A percentile compares a stretch with the other conserved stretches of the same genome.
These are phyloP conservation scores for Anastatica hierochuntica DNA, from an alignment of 345 rosid species.

Conservation along the genomic window DNA sequence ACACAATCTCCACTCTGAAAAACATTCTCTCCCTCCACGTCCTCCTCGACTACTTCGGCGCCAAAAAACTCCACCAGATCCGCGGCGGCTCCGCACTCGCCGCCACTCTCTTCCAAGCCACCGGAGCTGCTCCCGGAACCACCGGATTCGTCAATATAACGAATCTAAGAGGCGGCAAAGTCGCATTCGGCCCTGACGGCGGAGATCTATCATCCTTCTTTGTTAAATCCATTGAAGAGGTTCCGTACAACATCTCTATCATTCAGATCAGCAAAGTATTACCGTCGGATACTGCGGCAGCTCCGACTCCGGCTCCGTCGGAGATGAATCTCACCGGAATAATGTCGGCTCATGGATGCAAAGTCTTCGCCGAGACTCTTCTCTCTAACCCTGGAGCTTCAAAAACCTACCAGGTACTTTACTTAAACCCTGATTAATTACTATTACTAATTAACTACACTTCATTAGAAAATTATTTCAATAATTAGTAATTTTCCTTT, in stretches of 20 bases:
- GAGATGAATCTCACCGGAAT: slow-evolving; percentile 56
- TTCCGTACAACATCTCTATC: slow-evolving; percentile 81
- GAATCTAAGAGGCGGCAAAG: slow-evolving; percentile 74
- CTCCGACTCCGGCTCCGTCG: slow-evolving; percentile 76
- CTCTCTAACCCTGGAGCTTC: slow-evolving; percentile 47
- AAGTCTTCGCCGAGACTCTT: slow-evolving; percentile 72
- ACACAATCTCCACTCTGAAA: slow-evolving; percentile 56
- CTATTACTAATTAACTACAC: not conserved
- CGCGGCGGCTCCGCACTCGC: slow-evolving; percentile 73
- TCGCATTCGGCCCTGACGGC: slow-evolving; percentile 60
- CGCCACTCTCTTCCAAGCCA: slow-evolving; percentile 87
- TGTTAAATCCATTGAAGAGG: slow-evolving; percentile 68
- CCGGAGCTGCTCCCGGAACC: slow-evolving; percentile 75
- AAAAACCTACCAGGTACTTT: slow-evolving; percentile 51
- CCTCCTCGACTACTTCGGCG: slow-evolving; percentile 85
- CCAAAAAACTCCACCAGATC: slow-evolving; percentile 92
- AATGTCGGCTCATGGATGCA: slow-evolving; percentile 91
- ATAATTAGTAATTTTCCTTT: not conserved
- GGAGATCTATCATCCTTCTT: slow-evolving; percentile 42
- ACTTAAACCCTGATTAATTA: slow-evolving; percentile 6
- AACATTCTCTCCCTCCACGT: slow-evolving; percentile 87
- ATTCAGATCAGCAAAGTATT: slow-evolving; percentile 74
- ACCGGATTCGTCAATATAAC: slow-evolving; percentile 91
- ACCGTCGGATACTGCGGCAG: slow-evolving; percentile 63
- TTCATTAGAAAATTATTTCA: not conserved